Percentiles rank a stretch among this genome's conserved stretches.
phyloP scores from a whole-genome alignment of 2,329 filamentous ascomycete species.

The Fragosphaeria purpurea region DNA sequence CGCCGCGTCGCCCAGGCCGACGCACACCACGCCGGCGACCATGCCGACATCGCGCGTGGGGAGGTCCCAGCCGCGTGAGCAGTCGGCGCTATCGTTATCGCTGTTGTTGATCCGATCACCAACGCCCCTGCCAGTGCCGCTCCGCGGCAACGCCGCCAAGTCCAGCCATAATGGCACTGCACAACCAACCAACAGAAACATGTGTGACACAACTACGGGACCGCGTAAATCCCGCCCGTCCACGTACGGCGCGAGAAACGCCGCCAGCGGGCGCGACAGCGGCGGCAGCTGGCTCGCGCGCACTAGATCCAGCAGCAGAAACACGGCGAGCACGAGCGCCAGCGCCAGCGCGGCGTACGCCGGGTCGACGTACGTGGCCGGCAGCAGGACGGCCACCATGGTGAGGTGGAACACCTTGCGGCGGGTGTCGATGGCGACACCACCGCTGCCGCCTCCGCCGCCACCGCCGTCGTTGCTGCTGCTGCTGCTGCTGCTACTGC shows the following conservation, averaged over 20 bases:
- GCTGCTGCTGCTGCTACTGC: constrained; percentile 24
- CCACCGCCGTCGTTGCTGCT: too few relatives aligned
- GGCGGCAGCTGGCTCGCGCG: constrained; percentile 87
- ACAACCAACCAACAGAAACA: constrained; percentile 90
- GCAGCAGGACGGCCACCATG: constrained; percentile 94
- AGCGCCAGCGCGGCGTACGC: constrained; percentile 72
- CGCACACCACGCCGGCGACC: constrained; percentile 85
- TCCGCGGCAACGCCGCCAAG: constrained; percentile 57
- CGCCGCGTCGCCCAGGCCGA: constrained; percentile 89
- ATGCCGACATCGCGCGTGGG: constrained; percentile 69
- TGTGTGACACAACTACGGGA: constrained; percentile 90
- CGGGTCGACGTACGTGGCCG: constrained; percentile 78
- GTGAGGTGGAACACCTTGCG: constrained; percentile 97
- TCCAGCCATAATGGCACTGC: constrained; percentile 90
- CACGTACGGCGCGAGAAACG: constrained; percentile 86
- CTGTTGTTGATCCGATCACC: not conserved
- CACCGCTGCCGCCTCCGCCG: too few relatives aligned
- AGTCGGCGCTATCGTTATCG: not conserved
- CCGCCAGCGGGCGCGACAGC: constrained; percentile 72
- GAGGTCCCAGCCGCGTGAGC: constrained; percentile 54
- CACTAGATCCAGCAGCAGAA: constrained; percentile 80
- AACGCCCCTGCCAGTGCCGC: constrained; percentile 22
- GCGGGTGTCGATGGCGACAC: constrained; percentile 84
- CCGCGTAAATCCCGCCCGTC: constrained; percentile 88
- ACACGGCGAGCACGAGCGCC: constrained; percentile 68